A percentile compares a stretch with the other conserved stretches of the same genome.
Evolutionary conservation across 2,329 filamentous ascomycete species (phyloP).

Genomic region (Fusarium ambrosium): DNA sequence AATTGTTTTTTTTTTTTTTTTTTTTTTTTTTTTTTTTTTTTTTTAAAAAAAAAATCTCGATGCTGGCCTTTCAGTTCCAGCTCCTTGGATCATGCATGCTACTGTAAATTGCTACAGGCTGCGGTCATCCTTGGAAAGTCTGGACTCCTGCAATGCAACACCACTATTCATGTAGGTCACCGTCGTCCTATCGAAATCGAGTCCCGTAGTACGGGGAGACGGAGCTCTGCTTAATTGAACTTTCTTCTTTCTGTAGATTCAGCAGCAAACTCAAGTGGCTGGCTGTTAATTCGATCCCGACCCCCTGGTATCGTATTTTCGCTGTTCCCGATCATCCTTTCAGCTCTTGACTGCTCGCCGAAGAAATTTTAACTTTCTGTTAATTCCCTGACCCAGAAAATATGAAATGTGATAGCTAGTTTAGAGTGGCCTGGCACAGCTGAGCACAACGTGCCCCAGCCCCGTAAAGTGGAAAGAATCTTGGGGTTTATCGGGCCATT

Average conservation of each 20-base stretch:
- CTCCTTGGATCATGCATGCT: constrained; percentile 11
- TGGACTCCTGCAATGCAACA: constrained; percentile 6
- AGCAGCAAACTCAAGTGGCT: neutral
- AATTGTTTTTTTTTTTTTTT: neutral
- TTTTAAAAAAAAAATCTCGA: neutral
- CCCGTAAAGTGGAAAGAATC: constrained; percentile 21
- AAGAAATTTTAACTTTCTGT: neutral
- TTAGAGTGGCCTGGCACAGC: constrained; percentile 11
- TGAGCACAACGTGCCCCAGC: constrained; percentile 10
- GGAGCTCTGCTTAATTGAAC: neutral
- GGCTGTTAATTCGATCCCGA: constrained; percentile 4
- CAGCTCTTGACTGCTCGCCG: neutral
- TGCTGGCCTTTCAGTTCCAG: constrained; percentile 8
- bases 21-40: neutral
- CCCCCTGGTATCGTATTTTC: constrained; percentile 13
- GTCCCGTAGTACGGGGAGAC: neutral
- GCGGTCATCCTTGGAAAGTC: constrained; percentile 19
- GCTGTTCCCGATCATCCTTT: constrained; percentile 7
- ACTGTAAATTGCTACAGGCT: constrained; percentile 12
- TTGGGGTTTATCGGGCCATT: constrained; percentile 25
- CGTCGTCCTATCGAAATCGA: constrained; percentile 8
- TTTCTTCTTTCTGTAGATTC: neutral
- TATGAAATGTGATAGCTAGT: neutral
- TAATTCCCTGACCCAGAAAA: neutral
- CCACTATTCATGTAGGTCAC: constrained; percentile 2